Percentiles rank a stretch among this genome's conserved stretches.
phyloP scores from a whole-genome alignment of 164 flowering plant genomes.

The Dillenia suffruticosa region DNA sequence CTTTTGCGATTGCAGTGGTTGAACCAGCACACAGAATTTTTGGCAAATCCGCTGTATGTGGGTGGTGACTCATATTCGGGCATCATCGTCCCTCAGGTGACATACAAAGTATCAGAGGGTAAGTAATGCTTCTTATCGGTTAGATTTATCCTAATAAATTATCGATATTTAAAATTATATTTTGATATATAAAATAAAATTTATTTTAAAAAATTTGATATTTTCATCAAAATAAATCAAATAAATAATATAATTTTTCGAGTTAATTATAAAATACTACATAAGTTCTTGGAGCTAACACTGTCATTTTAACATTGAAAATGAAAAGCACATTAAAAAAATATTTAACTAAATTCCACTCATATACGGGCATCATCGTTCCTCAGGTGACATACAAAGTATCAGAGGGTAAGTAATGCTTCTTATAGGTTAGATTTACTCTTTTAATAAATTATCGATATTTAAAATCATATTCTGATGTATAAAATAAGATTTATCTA shows the following conservation, averaged over 20 bases:
- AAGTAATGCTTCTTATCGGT: background rate
- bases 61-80: constrained; percentile 38
- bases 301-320: no score
- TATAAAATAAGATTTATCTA: no score
- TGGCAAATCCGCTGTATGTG: constrained; percentile 25
- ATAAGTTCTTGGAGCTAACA: no score
- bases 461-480: background rate
- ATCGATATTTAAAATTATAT: background rate
- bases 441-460: background rate
- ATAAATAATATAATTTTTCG: background rate
- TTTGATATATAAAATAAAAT: no score
- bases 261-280: no score
- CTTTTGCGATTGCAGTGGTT: constrained; percentile 26
- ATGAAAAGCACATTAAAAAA: no score
- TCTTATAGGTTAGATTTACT: background rate
- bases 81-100: constrained; percentile 16
- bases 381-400: constrained; percentile 22
- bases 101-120: constrained; percentile 21
- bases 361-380: constrained; percentile 24
- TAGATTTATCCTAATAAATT: background rate
- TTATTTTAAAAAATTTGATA: background rate
- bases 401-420: constrained; percentile 15
- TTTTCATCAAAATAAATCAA: background rate
- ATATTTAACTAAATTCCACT: no score
- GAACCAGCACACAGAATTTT: constrained; percentile 15